Conservation (phyloP, 805 yeast species). For the Lipomyces spencermartinsiae region DNA sequence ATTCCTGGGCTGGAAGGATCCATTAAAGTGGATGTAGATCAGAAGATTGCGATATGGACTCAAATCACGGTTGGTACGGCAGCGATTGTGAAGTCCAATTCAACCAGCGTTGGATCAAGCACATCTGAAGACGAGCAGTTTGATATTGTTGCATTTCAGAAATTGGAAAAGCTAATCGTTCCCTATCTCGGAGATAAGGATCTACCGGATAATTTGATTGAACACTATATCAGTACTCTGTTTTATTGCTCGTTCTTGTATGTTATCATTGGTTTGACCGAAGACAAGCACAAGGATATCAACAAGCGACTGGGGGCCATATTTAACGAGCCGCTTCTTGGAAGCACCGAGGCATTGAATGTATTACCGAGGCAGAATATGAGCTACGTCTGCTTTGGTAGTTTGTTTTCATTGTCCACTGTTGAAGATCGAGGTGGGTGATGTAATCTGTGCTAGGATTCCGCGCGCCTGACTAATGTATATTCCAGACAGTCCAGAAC, state of each 20-base stretch:
- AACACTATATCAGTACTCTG: constrained; percentile 55
- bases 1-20: constrained; percentile 47
- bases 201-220: constrained; percentile 47
- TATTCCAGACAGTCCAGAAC: constrained; percentile 20
- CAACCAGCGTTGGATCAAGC: constrained; percentile 43
- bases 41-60: constrained; percentile 42
- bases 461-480: not conserved
- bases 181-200: constrained; percentile 48
- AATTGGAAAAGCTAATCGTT: constrained; percentile 52
- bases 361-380: constrained; percentile 55
- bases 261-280: constrained; percentile 53
- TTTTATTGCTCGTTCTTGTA: constrained; percentile 66
- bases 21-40: not conserved
- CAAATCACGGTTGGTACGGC: constrained; percentile 45
- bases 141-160: constrained; percentile 55
- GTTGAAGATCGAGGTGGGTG: constrained; percentile 39
- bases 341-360: constrained; percentile 62
- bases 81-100: constrained; percentile 33
- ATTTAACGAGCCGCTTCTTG: constrained; percentile 60
- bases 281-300: constrained; percentile 43
- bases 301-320: constrained; percentile 52
- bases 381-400: constrained; percentile 62
- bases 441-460: not conserved
- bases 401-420: constrained; percentile 54
- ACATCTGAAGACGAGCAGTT: constrained; percentile 51